Evolutionary conservation across 345 rosid genomes (phyloP), one percentile per base, ranked within the genome.

Genomic region (Boechera stricta): DNA sequence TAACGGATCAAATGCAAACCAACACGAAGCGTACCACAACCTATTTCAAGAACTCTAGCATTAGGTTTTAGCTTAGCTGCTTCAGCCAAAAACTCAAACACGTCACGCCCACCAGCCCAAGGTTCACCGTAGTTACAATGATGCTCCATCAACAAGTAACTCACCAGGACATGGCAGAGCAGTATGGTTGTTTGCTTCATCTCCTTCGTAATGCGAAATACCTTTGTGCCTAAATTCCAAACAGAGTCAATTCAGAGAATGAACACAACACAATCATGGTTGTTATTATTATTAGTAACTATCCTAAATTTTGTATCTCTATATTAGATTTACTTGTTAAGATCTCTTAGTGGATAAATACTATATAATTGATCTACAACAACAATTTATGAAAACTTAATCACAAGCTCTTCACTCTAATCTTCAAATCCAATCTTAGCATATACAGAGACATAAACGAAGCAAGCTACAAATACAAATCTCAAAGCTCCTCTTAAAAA

Each of bases 41-140:
- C 98, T 12, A 94, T 89, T 84, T 91, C 97, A 2, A 94, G 97
- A 21, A 92, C 97, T 38, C 53, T 86, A 5, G 92, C 86, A 13
- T 69, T 60, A 10, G 91, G 88, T 55, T 83, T 79, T 1, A 94
- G 64, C 49, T 73, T 74, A 38, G 82, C 54, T 57, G 93, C 69
- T 67, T 87, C 87, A 3, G 97, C 95, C 2, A 94, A 94, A 75
- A 92, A 94, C 81, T 94, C 98, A 54, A 94, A 92, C 69, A 94
- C 92, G 29, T 94, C 98, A 16, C 92, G 85, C 32, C 98, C 98
- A 76, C 97, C 98, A 0, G 95, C 97, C 98, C 98, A 94, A 1
- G 98, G 98, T 73, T 94, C 98, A 73, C 98, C 98, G 10, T 94
- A 94, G 80, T 94, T 87, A 81, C 98, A 90, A 57, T 94, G 98